phyloP scores from a whole-genome alignment of 2,329 filamentous ascomycete species.

The Immersiporthe knoxdaviesiana region DNA sequence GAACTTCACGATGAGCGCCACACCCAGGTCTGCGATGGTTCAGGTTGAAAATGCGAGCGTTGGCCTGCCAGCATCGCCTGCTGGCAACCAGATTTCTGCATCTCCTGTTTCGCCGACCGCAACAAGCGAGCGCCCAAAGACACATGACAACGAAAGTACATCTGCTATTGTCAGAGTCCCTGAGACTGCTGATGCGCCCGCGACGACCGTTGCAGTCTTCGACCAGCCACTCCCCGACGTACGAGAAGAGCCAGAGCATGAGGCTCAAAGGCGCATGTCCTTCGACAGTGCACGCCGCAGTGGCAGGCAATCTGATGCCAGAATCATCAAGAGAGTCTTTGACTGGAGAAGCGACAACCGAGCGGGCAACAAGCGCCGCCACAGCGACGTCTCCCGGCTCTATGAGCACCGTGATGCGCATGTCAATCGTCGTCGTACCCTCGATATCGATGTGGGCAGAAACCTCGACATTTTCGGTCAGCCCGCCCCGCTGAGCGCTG shows the following conservation, averaged over 20 bases:
- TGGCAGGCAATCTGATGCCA: constrained; percentile 33
- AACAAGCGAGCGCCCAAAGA: neutral
- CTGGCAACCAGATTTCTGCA: too few relatives aligned
- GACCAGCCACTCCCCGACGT: constrained; percentile 34
- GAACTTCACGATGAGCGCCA: constrained; percentile 35
- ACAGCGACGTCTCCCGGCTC: constrained; percentile 31
- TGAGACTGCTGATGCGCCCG: neutral
- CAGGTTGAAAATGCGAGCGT: constrained; percentile 6
- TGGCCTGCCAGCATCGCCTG: neutral
- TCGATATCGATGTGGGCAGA: constrained; percentile 39
- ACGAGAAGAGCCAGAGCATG: constrained; percentile 35
- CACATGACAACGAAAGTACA: neutral
- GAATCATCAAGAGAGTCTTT: constrained; percentile 9
- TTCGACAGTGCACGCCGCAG: constrained; percentile 36
- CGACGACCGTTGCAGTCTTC: constrained; percentile 32
- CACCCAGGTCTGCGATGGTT: constrained; percentile 33
- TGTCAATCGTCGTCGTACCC: constrained; percentile 33
- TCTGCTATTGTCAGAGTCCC: too few relatives aligned
- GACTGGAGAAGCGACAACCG: constrained; percentile 23
- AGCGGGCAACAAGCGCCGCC: constrained; percentile 33
- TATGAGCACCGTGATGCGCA: constrained; percentile 7
- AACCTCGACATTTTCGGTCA: constrained; percentile 42
- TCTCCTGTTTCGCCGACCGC: neutral
- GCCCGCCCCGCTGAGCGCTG: neutral
- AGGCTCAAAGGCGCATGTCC: constrained; percentile 37